These are phyloP conservation scores for Microbotryum violaceum DNA, from an alignment of 1,284 basidiomycete genomes.

Conservation along the genomic window DNA sequence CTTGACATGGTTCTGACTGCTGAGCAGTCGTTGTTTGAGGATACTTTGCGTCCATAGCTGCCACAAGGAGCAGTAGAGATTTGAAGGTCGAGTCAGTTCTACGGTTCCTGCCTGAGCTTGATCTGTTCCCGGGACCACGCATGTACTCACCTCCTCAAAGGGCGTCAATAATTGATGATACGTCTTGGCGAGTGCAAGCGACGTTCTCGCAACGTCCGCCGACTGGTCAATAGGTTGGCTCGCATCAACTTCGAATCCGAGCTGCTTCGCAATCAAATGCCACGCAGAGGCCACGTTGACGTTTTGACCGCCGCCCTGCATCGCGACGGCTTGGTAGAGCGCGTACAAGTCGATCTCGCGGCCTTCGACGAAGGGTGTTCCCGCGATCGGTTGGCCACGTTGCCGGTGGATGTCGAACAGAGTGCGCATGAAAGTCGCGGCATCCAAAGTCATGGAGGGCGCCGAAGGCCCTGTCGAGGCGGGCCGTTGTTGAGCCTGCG, in stretches of 20 bases:
- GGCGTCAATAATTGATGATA: slow-evolving; percentile 29
- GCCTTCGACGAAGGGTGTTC: slow-evolving; percentile 28
- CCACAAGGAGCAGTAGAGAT: neutral
- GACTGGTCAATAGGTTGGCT: slow-evolving; percentile 2
- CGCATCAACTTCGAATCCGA: slow-evolving; percentile 27
- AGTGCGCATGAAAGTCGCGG: slow-evolving; percentile 32
- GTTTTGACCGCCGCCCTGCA: slow-evolving; percentile 27
- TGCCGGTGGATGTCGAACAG: slow-evolving; percentile 34
- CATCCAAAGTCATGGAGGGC: slow-evolving; percentile 24
- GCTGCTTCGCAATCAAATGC: slow-evolving; percentile 30
- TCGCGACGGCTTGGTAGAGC: slow-evolving; percentile 31
- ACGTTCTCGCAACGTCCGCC: slow-evolving; percentile 24
- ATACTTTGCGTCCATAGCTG: slow-evolving; percentile 19
- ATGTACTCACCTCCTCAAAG: slow-evolving; percentile 30
- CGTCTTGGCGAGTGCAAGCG: slow-evolving; percentile 27
- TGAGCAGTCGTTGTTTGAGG: slow-evolving; percentile 19
- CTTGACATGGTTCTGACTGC: slow-evolving; percentile 10
- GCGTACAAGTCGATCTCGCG: slow-evolving; percentile 33
- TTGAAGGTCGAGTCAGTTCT: neutral
- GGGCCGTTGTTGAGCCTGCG: slow-evolving; percentile 4
- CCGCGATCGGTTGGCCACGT: slow-evolving; percentile 33
- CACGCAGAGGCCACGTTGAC: slow-evolving; percentile 25
- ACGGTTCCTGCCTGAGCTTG: neutral
- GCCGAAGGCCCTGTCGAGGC: slow-evolving; percentile 21
- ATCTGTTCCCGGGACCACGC: neutral